Conservation (phyloP, 202 grass and related monocot species). For the Saccharum hybrid region DNA sequence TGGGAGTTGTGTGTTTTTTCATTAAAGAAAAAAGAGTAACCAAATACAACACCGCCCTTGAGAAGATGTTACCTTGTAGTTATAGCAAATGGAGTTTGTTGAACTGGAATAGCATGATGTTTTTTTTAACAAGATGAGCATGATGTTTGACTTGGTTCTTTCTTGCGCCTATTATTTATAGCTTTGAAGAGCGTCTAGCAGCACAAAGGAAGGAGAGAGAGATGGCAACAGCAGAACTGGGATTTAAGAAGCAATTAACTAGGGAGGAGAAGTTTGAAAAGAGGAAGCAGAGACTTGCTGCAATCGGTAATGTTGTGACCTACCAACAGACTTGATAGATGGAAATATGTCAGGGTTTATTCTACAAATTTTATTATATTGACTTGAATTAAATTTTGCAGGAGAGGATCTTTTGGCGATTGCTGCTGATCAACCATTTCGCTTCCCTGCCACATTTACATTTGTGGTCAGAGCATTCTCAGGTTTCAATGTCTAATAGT, state of each 20-base stretch:
- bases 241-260: conserved; percentile 83
- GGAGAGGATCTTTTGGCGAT: conserved; percentile 96
- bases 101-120: conserved; percentile 11
- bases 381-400: conserved; percentile 51
- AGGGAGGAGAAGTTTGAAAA: conserved; percentile 91
- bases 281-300: conserved; percentile 94
- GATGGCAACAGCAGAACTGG: conserved; percentile 63
- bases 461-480: conserved; percentile 99
- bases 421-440: conserved; percentile 97
- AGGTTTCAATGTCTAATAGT: conserved; percentile 56
- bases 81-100: conserved; percentile 38
- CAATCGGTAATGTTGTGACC: conserved; percentile 71
- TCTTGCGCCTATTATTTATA: conserved; percentile 43
- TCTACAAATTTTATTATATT: conserved; percentile 32
- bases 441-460: conserved; percentile 97
- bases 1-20: background rate
- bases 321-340: conserved; percentile 36
- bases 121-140: conserved; percentile 23
- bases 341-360: conserved; percentile 34
- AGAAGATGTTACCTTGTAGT: conserved; percentile 47
- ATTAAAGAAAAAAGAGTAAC: conserved; percentile 16
- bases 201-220: conserved; percentile 92
- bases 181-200: conserved; percentile 86
- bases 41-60: background rate
- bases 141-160: conserved; percentile 25